Evolutionary conservation across 345 rosid species (phyloP), one percentile per base, ranked within the genome.

Genomic region (Arabis alpina): DNA sequence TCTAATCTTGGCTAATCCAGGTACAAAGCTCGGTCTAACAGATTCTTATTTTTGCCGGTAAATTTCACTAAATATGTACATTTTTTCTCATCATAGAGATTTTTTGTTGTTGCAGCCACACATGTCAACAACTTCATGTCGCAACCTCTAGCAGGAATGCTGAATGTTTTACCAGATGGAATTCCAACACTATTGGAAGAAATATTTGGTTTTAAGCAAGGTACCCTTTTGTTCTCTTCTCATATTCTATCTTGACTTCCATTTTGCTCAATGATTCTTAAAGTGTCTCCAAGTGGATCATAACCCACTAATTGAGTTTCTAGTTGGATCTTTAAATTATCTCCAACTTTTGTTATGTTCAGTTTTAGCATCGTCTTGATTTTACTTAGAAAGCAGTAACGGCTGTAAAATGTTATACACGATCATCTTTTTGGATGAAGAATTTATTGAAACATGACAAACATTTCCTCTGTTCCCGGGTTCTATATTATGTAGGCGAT

Each of bases 1-100:
- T n/a, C 68, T 87, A 2, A 74, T 85, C 53, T 67, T 87, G 76
- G 82, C 85, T 62, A 86, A 86, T 78, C 87, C 90, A 55, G 87
- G 88, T 88, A 25, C 41, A 15, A 47, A 45, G 8, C 56, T 72
- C 12, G 24, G 16, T 37, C 58, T 24, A 3, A 12, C 8, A 16
- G 45, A 9, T 50, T 50, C 43, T n/a, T 2, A 25, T 4, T n/a
- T 71, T 41, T 52, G 8, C 13, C 10, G 27, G 24, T 24, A 2
- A 58, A 55, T 24, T 3, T 14, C 8, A 50, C 5, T 0, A 12
- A 66, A 63, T 55, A 39, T 57, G 14, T 11, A 4, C 30, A 28
- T 25, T 13, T 64, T 27, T 69, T 2, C 39, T 66, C 49, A 25
- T 61, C 44, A 47, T 30, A 36, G 40, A 36, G 3, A 6, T 36